Base-by-base conservation (phyloP, 345 rosid species). In the Lepidium sativum region DNA sequence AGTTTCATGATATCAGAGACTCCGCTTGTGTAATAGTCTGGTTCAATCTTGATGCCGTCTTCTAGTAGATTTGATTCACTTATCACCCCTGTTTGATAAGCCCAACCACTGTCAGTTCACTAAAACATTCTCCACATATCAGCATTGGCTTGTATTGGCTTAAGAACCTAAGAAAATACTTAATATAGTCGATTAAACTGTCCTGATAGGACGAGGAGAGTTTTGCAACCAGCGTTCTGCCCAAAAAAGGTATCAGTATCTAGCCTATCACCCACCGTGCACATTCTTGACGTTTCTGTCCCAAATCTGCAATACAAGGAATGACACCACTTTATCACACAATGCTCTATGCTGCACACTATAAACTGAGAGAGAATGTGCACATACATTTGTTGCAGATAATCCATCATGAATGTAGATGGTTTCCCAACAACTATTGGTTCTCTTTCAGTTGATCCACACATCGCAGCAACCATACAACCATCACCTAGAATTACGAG, bases 381-480 rank as follows among this genome's bases (percentile, higher is more conserved):
- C 34, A 49, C 85, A 75, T 84, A 89, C 98, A 84, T 89, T 68
- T 87, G 60, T 31, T 83, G 73, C 53, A 92, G 61, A 77, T 81
- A 87, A 2, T 92, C 94, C 97, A 92, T 92, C 87, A 92, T 82
- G 76, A 92, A 92, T 38, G 87, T 86, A 16, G 94, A 82, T 18
- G 98, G 98, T 75, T 92, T 92, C 75, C 97, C 98, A 63, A 89
- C 97, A 10, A 86, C 90, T 69, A 82, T 73, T 53, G 98, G 98
- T 69, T 87, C 89, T 76, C 56, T 84, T 37, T 79, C 86, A 21
- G 94, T 86, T 67, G 96, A 83, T 47, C 83, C 85, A 71, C 87
- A 75, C 44, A 89, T 60, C 4, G 96, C 98, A 69, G 92, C 83
- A 71, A 87, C 97, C 97, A 92, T 87, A 78, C 90, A 81, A 10